phyloP scores from a whole-genome alignment of 78 protist genomes.

The Polysphondylium violaceum region DNA sequence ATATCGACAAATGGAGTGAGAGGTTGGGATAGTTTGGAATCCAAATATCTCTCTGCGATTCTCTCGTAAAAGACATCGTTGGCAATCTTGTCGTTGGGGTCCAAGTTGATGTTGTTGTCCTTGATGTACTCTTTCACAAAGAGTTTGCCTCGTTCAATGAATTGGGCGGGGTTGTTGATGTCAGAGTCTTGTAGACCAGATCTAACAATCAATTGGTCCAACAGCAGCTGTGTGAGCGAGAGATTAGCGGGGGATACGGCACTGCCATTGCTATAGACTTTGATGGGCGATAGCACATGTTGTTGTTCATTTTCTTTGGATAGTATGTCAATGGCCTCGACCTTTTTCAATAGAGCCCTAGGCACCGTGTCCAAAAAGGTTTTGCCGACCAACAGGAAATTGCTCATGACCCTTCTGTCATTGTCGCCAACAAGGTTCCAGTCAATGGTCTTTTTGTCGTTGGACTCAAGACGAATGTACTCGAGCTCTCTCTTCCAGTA shows the following conservation, averaged over 20 bases:
- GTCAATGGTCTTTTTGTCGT: neutral
- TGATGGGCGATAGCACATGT: too few relatives aligned
- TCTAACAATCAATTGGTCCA: too few relatives aligned
- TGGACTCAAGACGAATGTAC: neutral
- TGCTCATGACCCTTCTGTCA: constrained; percentile 55
- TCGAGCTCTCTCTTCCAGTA: constrained; percentile 62
- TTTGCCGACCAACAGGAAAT: constrained; percentile 52
- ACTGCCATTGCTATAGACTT: too few relatives aligned
- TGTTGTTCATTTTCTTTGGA: too few relatives aligned
- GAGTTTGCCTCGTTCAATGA: too few relatives aligned
- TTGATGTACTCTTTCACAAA: neutral
- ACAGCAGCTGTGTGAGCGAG: too few relatives aligned
- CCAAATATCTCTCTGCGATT: constrained; percentile 17
- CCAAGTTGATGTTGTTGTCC: neutral
- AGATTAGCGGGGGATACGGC: too few relatives aligned
- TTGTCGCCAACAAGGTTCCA: constrained; percentile 61
- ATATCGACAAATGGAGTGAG: constrained; percentile 18
- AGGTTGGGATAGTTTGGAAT: neutral
- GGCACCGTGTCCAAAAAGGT: constrained; percentile 23
- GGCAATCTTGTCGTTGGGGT: neutral
- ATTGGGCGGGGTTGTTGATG: too few relatives aligned
- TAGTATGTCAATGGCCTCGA: constrained; percentile 20
- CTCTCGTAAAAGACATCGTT: neutral
- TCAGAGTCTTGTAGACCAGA: too few relatives aligned
- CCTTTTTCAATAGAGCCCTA: neutral